These are phyloP conservation scores for Pilobolus umbonatus DNA, from an alignment of 192 early-diverging fungal species.

Conservation along the genomic window DNA sequence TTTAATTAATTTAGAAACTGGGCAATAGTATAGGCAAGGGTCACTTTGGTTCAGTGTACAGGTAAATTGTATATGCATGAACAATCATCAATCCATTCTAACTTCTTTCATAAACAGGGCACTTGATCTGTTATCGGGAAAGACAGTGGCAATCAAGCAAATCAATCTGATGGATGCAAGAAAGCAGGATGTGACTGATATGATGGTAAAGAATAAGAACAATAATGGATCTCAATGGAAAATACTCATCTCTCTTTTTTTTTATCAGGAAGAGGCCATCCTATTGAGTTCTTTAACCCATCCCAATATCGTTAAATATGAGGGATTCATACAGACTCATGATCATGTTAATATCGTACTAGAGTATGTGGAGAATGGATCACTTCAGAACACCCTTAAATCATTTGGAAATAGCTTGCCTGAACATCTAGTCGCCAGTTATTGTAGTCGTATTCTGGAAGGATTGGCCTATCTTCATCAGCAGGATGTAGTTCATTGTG, in stretches of 20 bases:
- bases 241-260: neutral
- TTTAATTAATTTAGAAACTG: constrained; percentile 57
- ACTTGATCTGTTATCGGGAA: constrained; percentile 68
- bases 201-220: constrained; percentile 52
- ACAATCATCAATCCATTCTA: neutral
- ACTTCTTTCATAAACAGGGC: constrained; percentile 40
- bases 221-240: too few relatives aligned
- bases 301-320: constrained; percentile 80
- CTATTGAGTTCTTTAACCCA: constrained; percentile 79
- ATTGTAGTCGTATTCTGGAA: constrained; percentile 84
- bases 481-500: constrained; percentile 86
- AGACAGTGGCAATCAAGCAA: constrained; percentile 86
- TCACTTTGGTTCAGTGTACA: constrained; percentile 84
- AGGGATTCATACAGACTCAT: constrained; percentile 72
- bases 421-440: constrained; percentile 80
- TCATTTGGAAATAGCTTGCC: constrained; percentile 82
- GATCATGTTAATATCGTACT: constrained; percentile 78
- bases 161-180: constrained; percentile 63
- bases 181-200: constrained; percentile 58
- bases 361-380: constrained; percentile 94
- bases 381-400: constrained; percentile 77
- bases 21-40: constrained; percentile 86
- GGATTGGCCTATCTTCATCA: constrained; percentile 88
- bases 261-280: constrained; percentile 67
- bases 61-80: constrained; percentile 30